Evolutionary conservation across 2,329 filamentous ascomycete genomes (phyloP).

Genomic region (Ramularia endophylla): DNA sequence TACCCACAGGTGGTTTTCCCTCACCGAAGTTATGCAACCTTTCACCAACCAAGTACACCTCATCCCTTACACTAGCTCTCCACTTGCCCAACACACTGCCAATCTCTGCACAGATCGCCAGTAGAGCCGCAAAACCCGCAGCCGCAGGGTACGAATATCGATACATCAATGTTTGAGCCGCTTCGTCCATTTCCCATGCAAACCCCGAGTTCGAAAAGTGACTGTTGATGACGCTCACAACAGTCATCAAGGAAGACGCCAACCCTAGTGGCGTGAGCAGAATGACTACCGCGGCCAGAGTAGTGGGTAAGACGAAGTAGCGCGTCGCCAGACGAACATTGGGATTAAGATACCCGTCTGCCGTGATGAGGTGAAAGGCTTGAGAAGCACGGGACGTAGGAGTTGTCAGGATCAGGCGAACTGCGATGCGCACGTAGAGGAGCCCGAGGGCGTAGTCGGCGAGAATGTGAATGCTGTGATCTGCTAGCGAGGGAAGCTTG

Average conservation of each 20-base stretch:
- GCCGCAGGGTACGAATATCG: conserved; percentile 67
- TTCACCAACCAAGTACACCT: conserved; percentile 94
- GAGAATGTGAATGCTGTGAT: conserved; percentile 75
- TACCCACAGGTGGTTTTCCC: conserved; percentile 32
- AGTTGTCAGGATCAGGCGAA: conserved; percentile 62
- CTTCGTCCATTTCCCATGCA: conserved; percentile 1
- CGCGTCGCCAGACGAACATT: conserved; percentile 74
- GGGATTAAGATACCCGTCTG: conserved; percentile 69
- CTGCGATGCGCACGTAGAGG: conserved; percentile 76
- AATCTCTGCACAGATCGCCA: conserved; percentile 28
- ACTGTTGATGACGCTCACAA: conserved; percentile 6
- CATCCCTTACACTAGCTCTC: conserved; percentile 79
- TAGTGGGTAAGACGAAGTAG: conserved; percentile 74
- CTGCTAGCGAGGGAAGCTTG: conserved; percentile 26
- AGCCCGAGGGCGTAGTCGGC: conserved; percentile 93
- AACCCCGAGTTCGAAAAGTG: background rate
- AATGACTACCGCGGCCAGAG: conserved; percentile 55
- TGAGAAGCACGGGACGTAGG: conserved; percentile 64
- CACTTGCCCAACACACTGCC: conserved; percentile 62
- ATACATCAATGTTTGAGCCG: conserved; percentile 40
- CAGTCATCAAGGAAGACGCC: conserved; percentile 48
- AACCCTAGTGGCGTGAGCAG: conserved; percentile 59
- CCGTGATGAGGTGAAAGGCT: conserved; percentile 64
- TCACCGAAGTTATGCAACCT: conserved; percentile 90
- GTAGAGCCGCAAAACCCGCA: conserved; percentile 8